Conservation (phyloP, 148 eudicot species). For the Persicaria maculosa region DNA sequence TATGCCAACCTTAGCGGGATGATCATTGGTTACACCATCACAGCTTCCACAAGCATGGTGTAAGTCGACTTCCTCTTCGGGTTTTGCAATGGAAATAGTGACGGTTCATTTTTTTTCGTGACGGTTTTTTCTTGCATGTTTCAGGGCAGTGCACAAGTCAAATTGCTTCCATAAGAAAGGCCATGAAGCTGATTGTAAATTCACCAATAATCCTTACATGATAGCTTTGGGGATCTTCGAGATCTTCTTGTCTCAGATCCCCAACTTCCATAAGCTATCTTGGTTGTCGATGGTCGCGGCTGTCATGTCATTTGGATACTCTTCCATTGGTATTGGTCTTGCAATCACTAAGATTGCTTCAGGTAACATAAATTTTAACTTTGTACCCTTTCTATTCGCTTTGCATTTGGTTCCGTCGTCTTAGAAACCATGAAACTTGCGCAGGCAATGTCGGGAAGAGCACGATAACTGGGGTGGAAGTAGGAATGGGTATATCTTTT, state of each 20-base stretch:
- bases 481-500: slow-evolving; percentile 40
- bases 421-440: too few species aligned
- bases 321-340: slow-evolving; percentile 64
- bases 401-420: not conserved
- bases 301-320: slow-evolving; percentile 62
- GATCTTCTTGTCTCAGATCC: slow-evolving; percentile 63
- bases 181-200: slow-evolving; percentile 43
- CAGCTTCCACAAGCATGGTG: slow-evolving; percentile 85
- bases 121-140: slow-evolving; percentile 2
- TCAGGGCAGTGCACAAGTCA: slow-evolving; percentile 67
- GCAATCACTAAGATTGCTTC: slow-evolving; percentile 51
- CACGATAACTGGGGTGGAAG: slow-evolving; percentile 45
- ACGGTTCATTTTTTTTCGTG: not conserved
- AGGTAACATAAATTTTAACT: slow-evolving; percentile 23
- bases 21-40: slow-evolving; percentile 68
- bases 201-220: slow-evolving; percentile 45
- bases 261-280: slow-evolving; percentile 53
- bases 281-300: slow-evolving; percentile 64
- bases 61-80: slow-evolving; percentile 21
- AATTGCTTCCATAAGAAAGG: slow-evolving; percentile 57
- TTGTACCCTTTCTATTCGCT: not conserved
- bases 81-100: not conserved
- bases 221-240: slow-evolving; percentile 56
- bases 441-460: slow-evolving; percentile 43
- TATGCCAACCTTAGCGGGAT: slow-evolving; percentile 59